phyloP scores from a whole-genome alignment of 768 basidiomycete species.

The Hygrophorus russula region DNA sequence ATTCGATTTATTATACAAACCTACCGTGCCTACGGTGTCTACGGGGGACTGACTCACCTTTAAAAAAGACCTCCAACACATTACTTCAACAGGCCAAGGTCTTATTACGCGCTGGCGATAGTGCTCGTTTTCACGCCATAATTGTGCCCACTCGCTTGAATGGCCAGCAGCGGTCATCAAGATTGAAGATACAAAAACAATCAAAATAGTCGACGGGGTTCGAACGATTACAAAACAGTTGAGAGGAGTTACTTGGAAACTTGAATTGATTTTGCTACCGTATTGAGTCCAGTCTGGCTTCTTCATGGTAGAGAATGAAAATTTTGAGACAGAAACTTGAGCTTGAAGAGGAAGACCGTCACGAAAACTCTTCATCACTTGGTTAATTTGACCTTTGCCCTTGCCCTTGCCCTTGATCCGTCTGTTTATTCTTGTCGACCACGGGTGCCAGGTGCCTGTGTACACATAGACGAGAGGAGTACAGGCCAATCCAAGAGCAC shows the following conservation, averaged over 20 bases:
- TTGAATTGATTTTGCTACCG: constrained; percentile 48
- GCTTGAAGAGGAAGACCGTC: constrained; percentile 19
- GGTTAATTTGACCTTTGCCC: constrained; percentile 29
- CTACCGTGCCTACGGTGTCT: too few species aligned
- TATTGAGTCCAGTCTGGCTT: constrained; percentile 33
- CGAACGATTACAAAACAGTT: constrained; percentile 43
- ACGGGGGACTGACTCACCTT: too few species aligned
- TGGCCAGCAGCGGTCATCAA: constrained; percentile 5
- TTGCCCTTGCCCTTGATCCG: constrained; percentile 25
- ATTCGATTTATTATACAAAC: too few species aligned
- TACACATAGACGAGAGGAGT: constrained; percentile 12
- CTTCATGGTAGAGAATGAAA: constrained; percentile 40
- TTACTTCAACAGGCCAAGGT: too few species aligned
- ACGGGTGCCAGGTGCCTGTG: constrained; percentile 3
- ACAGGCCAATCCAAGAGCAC: background rate
- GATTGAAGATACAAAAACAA: constrained; percentile 29
- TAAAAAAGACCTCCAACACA: too few species aligned
- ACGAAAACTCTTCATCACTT: constrained; percentile 28
- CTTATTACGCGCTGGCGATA: too few species aligned
- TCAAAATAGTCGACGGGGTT: constrained; percentile 37
- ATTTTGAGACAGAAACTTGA: constrained; percentile 37
- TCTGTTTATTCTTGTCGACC: constrained; percentile 8
- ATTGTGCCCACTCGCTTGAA: background rate
- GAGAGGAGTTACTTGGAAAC: constrained; percentile 55
- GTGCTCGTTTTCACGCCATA: too few species aligned